A percentile compares a stretch with the other conserved stretches of the same genome.
These are phyloP conservation scores for Tephrocybe sp. DNA, from an alignment of 768 basidiomycete species.

Conservation along the genomic window DNA sequence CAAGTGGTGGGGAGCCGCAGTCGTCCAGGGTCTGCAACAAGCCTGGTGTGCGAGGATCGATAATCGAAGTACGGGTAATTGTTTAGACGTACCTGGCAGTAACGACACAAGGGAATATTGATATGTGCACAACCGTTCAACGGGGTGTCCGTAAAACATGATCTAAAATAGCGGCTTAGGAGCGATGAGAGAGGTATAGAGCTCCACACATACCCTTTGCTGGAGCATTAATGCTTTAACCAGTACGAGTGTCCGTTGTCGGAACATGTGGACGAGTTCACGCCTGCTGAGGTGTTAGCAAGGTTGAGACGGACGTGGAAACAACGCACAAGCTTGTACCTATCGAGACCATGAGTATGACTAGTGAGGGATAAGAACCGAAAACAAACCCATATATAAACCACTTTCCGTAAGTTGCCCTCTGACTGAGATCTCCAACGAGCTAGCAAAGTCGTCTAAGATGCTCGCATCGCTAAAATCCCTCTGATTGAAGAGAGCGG, in stretches of 20 bases:
- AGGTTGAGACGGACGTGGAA: background rate
- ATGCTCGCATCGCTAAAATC: conserved; percentile 89
- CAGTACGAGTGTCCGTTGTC: conserved; percentile 90
- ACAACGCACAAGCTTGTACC: conserved; percentile 66
- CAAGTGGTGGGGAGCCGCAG: conserved; percentile 85
- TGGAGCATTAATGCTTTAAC: conserved; percentile 94
- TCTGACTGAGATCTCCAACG: conserved; percentile 73
- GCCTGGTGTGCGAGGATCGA: conserved; percentile 38
- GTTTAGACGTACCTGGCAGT: conserved; percentile 70
- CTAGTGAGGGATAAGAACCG: background rate
- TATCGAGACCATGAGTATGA: conserved; percentile 23
- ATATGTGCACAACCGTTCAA: conserved; percentile 93
- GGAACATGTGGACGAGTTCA: conserved; percentile 90
- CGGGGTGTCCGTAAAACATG: conserved; percentile 96
- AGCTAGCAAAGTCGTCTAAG: conserved; percentile 82
- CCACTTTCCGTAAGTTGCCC: conserved; percentile 89
- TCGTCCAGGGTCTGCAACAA: conserved; percentile 89
- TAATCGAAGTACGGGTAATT: background rate
- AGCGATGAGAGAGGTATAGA: background rate
- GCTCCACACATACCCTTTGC: conserved; percentile 62
- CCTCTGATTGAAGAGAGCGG: conserved; percentile 85
- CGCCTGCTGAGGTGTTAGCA: conserved; percentile 48
- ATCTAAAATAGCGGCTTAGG: conserved; percentile 51
- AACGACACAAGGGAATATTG: conserved; percentile 97
- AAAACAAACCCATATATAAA: conserved; percentile 85